Evolutionary conservation across 2,329 filamentous ascomycete genomes (phyloP).

Genomic region (Pleochaeta shiraiana): DNA sequence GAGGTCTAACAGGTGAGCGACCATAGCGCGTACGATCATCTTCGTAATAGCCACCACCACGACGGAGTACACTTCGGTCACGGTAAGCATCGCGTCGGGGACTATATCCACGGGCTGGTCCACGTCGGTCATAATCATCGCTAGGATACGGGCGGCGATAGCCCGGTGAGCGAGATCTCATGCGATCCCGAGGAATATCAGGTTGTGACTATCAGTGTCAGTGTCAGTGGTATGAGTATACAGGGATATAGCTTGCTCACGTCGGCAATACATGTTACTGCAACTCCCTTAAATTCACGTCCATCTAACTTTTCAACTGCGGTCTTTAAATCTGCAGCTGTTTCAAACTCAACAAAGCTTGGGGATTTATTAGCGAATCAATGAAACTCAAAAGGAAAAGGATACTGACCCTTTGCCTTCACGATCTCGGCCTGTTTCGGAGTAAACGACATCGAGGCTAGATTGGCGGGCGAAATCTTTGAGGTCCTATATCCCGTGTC

Average conservation of each 20-base stretch:
- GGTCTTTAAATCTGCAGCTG: conserved; percentile 65
- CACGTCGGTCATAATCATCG: conserved; percentile 70
- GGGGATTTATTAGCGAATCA: conserved; percentile 9
- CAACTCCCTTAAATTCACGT: conserved; percentile 76
- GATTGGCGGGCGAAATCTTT: conserved; percentile 99
- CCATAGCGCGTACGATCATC: conserved; percentile 57
- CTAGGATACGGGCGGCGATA: conserved; percentile 48
- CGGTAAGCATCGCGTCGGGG: conserved; percentile 71
- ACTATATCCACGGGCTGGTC: conserved; percentile 62
- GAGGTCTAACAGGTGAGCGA: conserved; percentile 56
- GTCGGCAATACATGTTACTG: conserved; percentile 71
- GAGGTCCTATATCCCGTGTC: conserved; percentile 75
- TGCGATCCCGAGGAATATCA: conserved; percentile 44
- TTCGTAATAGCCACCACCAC: conserved; percentile 57
- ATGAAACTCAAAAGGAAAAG: not conserved
- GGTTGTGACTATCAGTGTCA: conserved; percentile 43
- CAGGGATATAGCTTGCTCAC: conserved; percentile 29
- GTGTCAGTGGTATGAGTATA: conserved; percentile 7
- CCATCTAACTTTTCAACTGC: conserved; percentile 91
- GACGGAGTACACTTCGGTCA: conserved; percentile 59
- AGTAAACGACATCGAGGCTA: conserved; percentile 94
- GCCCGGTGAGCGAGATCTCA: conserved; percentile 57
- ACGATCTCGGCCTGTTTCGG: conserved; percentile 79
- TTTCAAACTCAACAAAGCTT: conserved; percentile 97
- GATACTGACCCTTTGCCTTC: conserved; percentile 70